Evolutionary conservation across 129 eudicot genomes (phyloP), one percentile per base, ranked within the genome.

Genomic region (Helichrysum umbraculigerum): DNA sequence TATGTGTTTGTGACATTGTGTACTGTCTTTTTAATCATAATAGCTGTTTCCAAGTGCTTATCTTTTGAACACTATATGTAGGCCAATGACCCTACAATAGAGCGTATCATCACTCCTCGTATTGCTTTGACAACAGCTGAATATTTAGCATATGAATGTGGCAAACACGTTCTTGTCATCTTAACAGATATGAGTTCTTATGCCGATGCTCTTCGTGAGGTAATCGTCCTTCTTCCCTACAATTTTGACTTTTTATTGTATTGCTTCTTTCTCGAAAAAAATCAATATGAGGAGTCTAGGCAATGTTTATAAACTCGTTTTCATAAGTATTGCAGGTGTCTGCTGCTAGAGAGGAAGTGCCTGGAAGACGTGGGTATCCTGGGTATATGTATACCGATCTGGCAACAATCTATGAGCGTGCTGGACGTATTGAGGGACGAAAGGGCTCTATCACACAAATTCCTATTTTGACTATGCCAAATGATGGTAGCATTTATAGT

Each of bases 121-220:
- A 94, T 94, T 81, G 99, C 99, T 78, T 89, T 94, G 77, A 94
- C 99, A 7, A 94, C 99, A 66, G 99, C 99, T 33, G 99, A 94
- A 68, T 94, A 94, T 79, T 65, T 94, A 68, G 99, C 99, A 65
- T 94, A 94, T 86, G 99, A 94, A 89, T 94, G 99, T 63, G 99
- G 99, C 77, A 94, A 94, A 84, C 99, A 94, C 37, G 99, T 94
- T 67, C 99, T 94, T 79, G 99, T 94, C 78, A 94, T 94, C 68
- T 85, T 94, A 76, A 94, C 99, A 52, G 99, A 94, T 75, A 94
- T 94, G 99, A 94, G 99, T 79, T 94, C 99, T 60, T 94, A 94
- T 78, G 99, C 99, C 63, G 99, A 94, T 89, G 99, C 99, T 71
- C 99, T 94, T 83, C 99, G 99, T 86, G 99, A 94, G 97, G 99